A percentile compares a stretch with the other conserved stretches of the same genome.
Evolutionary conservation across 345 rosid genomes (phyloP).

Genomic region (Ceriops decandra): DNA sequence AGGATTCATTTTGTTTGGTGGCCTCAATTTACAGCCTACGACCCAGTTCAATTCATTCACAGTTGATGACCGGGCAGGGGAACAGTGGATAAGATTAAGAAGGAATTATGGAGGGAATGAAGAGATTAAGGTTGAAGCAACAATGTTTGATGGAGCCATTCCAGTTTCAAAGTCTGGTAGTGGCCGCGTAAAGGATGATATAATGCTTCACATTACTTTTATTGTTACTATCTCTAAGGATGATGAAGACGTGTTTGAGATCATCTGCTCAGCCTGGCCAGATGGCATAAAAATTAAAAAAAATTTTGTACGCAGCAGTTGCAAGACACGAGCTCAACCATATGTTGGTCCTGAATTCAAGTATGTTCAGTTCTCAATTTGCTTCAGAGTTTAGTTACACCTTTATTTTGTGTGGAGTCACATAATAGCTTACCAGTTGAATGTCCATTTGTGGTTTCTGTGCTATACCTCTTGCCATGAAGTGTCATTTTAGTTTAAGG

Average conservation of each 20-base stretch:
- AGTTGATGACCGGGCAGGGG: conserved; percentile 65
- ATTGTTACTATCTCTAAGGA: conserved; percentile 65
- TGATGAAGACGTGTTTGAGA: conserved; percentile 52
- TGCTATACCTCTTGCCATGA: too few relatives aligned
- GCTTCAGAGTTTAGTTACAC: too few relatives aligned
- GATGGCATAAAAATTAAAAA: conserved; percentile 57
- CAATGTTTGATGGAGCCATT: conserved; percentile 72
- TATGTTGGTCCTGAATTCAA: conserved; percentile 73
- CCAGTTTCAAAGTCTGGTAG: conserved; percentile 38
- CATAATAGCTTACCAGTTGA: too few relatives aligned
- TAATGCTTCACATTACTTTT: conserved; percentile 63
- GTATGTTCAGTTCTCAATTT: conserved; percentile 37
- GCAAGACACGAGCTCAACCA: conserved; percentile 25
- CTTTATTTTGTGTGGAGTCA: too few relatives aligned
- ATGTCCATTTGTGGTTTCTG: too few relatives aligned
- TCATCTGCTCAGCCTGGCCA: conserved; percentile 83
- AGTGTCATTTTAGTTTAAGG: too few relatives aligned
- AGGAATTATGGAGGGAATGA: conserved; percentile 59
- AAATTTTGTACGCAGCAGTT: conserved; percentile 41
- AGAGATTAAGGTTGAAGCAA: conserved; percentile 76
- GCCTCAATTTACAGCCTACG: conserved; percentile 39
- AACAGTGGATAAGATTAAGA: conserved; percentile 73
- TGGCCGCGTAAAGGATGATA: conserved; percentile 27
- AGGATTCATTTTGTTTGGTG: not conserved
- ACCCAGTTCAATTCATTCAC: conserved; percentile 47